Evolutionary conservation across 768 basidiomycete genomes (phyloP).

Genomic region (Trametes elegans): DNA sequence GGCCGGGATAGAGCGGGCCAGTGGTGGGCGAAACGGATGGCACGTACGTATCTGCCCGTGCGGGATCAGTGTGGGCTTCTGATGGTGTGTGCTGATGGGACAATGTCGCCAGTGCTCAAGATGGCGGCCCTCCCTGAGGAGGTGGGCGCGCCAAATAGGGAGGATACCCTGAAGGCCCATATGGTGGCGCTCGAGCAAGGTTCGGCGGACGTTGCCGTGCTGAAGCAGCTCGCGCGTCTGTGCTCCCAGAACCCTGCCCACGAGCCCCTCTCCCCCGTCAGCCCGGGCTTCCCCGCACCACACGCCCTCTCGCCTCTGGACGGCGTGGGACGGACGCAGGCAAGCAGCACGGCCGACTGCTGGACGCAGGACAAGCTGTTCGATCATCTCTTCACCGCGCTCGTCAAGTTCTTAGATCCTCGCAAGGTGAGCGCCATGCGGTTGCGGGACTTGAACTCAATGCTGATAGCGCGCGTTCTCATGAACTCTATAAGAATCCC

Average conservation of each 20-base stretch:
- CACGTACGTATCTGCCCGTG: constrained; percentile 46
- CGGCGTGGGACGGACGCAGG: constrained; percentile 37
- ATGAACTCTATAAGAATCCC: constrained; percentile 43
- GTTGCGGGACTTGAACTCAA: constrained; percentile 8
- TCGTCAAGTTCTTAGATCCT: constrained; percentile 63
- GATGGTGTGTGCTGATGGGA: constrained; percentile 30
- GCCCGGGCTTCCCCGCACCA: constrained; percentile 49
- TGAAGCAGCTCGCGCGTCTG: constrained; percentile 67
- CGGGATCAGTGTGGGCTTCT: constrained; percentile 9
- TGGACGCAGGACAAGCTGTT: constrained; percentile 76
- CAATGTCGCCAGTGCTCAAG: constrained; percentile 50
- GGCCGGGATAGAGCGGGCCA: constrained; percentile 66
- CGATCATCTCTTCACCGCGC: constrained; percentile 62
- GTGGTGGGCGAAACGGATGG: constrained; percentile 83
- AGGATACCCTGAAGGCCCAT: constrained; percentile 51
- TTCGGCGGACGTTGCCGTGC: constrained; percentile 46
- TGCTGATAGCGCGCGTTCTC: constrained; percentile 17
- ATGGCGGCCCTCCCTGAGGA: constrained; percentile 44
- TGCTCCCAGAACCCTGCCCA: constrained; percentile 56
- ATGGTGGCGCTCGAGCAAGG: constrained; percentile 54
- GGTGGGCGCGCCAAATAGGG: constrained; percentile 37
- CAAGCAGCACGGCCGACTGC: constrained; percentile 51
- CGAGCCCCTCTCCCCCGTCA: constrained; percentile 52
- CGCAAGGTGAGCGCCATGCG: constrained; percentile 46
- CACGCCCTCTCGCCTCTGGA: constrained; percentile 58